Base-by-base conservation (phyloP, 495 filamentous ascomycete genomes). In the Penicillium daleae region DNA sequence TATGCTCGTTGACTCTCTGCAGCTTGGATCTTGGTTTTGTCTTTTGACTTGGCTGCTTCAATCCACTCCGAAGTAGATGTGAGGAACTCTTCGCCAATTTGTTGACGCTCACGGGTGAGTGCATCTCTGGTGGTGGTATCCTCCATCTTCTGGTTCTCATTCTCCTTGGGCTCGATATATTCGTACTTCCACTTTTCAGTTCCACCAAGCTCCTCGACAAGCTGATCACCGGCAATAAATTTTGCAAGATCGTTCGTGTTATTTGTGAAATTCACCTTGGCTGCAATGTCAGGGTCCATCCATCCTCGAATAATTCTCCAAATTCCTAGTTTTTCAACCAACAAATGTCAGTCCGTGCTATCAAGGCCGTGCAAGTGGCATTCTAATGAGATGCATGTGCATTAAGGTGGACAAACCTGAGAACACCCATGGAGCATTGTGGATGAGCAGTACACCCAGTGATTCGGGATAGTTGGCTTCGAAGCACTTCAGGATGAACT, bases 401-500 rank as follows among this genome's bases (percentile, higher is more conserved):
- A 19, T 10, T 2, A 37, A 17, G 21, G 29, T 19, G 12, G 4
- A 42, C 74, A 27, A 67, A 89, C 90, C 87, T 76, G 92, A 88
- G 77, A 97, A 97, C 17, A 97, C 78, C 90, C 92, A 96, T 1
- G 93, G 93, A 2, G 93, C 86, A 71, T 96, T 96, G 75, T 97
- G 92, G 26, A 97, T 89, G 9, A 97, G 83, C 15, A 97, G 87
- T 3, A 88, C 80, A 42, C 92, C 93, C 1, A 97, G 81, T 52
- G 80, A 89, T 72, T 97, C 93, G 12, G 93, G 93, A 71, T 97
- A 97, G 74, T 96, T 96, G 24, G 90, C 92, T 78, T 97, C 93
- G 69, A 97, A 96, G 72, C 90, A 93, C 76, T 92, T 92, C 77
- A 97, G 92, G 82, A 97, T 93, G 78, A 96, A 97, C 70, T 92